Evolutionary conservation across 1,139 yeast species (phyloP).

Genomic region (Taphrina wiesneri): DNA sequence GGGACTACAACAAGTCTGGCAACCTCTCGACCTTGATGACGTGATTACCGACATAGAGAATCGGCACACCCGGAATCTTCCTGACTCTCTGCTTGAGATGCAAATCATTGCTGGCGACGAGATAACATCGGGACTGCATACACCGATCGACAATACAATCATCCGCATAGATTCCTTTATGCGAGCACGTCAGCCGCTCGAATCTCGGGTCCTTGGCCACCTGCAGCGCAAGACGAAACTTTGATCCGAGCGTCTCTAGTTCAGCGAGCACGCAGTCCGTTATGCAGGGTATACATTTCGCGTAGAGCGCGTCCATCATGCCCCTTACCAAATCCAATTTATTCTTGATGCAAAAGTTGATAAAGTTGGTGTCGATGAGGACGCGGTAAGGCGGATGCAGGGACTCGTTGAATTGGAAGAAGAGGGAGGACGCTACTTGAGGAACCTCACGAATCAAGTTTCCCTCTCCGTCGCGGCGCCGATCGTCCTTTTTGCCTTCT

Average conservation of each 20-base stretch:
- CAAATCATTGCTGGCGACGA: constrained; percentile 98
- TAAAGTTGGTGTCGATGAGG: constrained; percentile 90
- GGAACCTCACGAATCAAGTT: constrained; percentile 78
- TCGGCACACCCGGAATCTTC: constrained; percentile 95
- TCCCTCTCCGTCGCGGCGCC: constrained; percentile 43
- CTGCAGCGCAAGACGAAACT: constrained; percentile 79
- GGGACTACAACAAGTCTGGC: constrained; percentile 57
- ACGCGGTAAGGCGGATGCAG: constrained; percentile 97
- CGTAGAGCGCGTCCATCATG: constrained; percentile 91
- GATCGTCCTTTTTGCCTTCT: constrained; percentile 47
- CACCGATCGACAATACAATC: constrained; percentile 92
- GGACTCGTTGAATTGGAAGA: constrained; percentile 90
- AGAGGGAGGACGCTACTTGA: constrained; percentile 91
- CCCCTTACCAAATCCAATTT: constrained; percentile 90
- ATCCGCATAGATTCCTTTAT: constrained; percentile 96
- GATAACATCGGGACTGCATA: constrained; percentile 92
- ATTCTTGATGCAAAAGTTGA: constrained; percentile 92
- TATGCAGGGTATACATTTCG: constrained; percentile 90
- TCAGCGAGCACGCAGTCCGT: constrained; percentile 99
- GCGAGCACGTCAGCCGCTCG: constrained; percentile 81
- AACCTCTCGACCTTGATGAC: constrained; percentile 88
- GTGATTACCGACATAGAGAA: constrained; percentile 94
- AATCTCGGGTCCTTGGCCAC: constrained; percentile 93
- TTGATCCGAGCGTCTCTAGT: constrained; percentile 91
- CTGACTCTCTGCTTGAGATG: constrained; percentile 89